Conservation (phyloP, 306 rosid genomes). For the Lotus japonicus region DNA sequence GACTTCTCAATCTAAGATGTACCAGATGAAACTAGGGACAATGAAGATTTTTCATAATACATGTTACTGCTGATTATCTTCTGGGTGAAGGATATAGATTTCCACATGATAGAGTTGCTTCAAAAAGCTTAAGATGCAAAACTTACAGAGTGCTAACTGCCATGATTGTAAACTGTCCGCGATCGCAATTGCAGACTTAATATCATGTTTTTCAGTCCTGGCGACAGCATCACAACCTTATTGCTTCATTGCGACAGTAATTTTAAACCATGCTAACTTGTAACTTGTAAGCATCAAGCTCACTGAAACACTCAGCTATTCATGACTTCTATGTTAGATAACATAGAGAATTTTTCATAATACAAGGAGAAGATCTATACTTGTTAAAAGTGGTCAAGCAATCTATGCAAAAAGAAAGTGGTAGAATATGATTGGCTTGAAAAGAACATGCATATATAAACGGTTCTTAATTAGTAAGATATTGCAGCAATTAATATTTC, state of each 20-base stretch:
- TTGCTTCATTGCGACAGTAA: no score
- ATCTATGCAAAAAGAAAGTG: background rate
- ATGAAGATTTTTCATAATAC: no score
- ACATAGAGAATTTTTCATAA: background rate
- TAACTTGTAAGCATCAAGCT: background rate
- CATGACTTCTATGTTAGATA: no score
- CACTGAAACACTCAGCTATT: background rate
- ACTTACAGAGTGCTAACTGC: background rate
- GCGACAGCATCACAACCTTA: no score
- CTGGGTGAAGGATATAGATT: background rate
- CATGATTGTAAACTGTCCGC: no score
- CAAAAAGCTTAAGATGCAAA: background rate
- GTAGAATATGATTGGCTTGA: constrained; percentile 28
- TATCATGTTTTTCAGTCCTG: no score
- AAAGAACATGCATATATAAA: constrained; percentile 10
- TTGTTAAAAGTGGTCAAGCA: background rate
- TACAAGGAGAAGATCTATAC: background rate
- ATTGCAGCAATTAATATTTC: background rate
- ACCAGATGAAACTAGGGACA: no score
- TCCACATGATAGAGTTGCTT: background rate
- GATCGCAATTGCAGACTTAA: no score
- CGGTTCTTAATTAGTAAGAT: background rate
- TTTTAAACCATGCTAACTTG: no score
- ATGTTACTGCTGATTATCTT: background rate
- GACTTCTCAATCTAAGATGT: no score